phyloP scores from a whole-genome alignment of 2,329 filamentous ascomycete species.

The Colletotrichum simmondsii region DNA sequence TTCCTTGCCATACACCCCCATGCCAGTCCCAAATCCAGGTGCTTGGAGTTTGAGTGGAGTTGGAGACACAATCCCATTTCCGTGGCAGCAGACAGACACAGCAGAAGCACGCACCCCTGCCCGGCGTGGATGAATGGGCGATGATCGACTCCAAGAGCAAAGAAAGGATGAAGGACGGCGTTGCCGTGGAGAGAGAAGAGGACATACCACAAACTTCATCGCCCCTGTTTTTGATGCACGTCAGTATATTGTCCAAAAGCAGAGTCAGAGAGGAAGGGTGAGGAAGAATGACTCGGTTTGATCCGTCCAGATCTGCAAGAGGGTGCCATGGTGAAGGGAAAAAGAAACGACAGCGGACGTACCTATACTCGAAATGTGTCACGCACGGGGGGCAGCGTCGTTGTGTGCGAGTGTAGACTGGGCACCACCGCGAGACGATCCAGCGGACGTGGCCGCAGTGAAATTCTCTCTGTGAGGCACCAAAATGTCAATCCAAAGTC shows the following conservation, averaged over 20 bases:
- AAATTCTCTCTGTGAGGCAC: slow-evolving; percentile 55
- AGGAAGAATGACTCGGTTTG: neutral
- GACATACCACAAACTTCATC: slow-evolving; percentile 58
- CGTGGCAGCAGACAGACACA: slow-evolving; percentile 5
- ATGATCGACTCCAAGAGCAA: neutral
- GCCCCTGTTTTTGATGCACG: slow-evolving; percentile 45
- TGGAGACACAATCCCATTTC: neutral
- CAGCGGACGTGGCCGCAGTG: slow-evolving; percentile 64
- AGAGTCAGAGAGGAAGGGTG: neutral
- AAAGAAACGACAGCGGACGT: neutral
- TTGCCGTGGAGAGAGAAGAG: too few species aligned
- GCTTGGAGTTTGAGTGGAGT: slow-evolving; percentile 17
- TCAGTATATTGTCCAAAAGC: slow-evolving; percentile 12
- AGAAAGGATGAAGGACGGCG: neutral
- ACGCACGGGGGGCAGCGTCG: slow-evolving; percentile 54
- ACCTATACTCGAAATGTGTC: slow-evolving; percentile 59
- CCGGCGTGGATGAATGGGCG: neutral
- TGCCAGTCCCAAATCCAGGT: slow-evolving; percentile 24
- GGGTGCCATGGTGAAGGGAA: neutral
- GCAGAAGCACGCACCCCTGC: neutral
- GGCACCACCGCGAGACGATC: slow-evolving; percentile 56
- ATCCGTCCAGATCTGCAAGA: neutral
- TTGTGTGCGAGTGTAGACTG: slow-evolving; percentile 56
- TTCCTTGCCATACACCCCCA: slow-evolving; percentile 13
- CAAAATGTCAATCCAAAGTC: slow-evolving; percentile 20